phyloP scores from a whole-genome alignment of 345 rosid genomes.

The Pistacia vera region DNA sequence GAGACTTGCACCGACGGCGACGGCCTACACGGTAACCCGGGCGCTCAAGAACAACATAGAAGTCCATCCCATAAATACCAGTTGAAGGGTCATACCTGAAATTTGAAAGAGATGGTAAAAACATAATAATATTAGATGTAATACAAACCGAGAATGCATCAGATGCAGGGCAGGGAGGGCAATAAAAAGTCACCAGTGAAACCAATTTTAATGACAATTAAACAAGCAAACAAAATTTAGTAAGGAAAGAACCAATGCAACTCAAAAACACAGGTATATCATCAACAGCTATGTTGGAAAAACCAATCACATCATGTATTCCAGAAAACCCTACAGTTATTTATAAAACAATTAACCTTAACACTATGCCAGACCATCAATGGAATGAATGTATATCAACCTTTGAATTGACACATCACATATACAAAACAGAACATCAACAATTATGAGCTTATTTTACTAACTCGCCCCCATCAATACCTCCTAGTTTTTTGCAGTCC shows the following conservation, averaged over 20 bases:
- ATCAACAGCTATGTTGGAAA: no score
- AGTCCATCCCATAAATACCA: slow-evolving; percentile 61
- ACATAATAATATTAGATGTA: not conserved
- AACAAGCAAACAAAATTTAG: not conserved
- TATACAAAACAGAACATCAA: not conserved
- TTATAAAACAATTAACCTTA: not conserved
- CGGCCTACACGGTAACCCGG: slow-evolving; percentile 60
- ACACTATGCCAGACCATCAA: not conserved
- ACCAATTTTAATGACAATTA: not conserved
- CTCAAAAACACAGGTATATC: no score
- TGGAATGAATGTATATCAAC: not conserved
- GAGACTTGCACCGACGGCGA: slow-evolving; percentile 59
- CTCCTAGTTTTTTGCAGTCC: not conserved
- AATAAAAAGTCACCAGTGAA: not conserved
- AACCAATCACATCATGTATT: not conserved
- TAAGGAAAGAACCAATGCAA: not conserved
- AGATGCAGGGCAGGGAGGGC: not conserved
- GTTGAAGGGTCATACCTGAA: slow-evolving; percentile 62
- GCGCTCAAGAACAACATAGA: slow-evolving; percentile 52
- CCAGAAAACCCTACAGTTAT: not conserved
- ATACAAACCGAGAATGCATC: not conserved
- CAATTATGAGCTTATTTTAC: not conserved
- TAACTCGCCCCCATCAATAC: not conserved
- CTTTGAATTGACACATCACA: not conserved
- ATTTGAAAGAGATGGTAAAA: not conserved